Evolutionary conservation across 75 land plant species (phyloP).

Genomic region (Sequoia sempervirens): DNA sequence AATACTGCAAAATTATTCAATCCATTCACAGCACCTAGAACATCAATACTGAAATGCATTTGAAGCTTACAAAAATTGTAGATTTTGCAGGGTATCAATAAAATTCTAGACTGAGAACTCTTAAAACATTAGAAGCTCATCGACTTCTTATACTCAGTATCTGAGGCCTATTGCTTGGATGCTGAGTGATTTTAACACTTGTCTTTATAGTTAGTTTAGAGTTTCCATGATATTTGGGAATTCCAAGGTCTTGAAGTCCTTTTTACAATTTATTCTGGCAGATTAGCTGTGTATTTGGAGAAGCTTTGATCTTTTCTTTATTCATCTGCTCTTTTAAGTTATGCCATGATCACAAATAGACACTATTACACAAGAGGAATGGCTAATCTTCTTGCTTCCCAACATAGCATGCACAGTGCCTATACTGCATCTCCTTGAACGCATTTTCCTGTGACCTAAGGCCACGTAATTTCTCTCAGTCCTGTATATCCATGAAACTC

Average conservation of each 20-base stretch:
- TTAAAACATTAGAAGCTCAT: neutral
- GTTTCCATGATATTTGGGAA: neutral
- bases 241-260: neutral
- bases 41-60: neutral
- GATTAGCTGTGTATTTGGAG: neutral
- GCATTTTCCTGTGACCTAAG: neutral
- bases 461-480: neutral
- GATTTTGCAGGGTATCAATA: neutral
- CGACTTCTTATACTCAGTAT: neutral
- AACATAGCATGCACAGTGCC: neutral
- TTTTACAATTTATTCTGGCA: neutral
- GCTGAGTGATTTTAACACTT: neutral
- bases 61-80: neutral
- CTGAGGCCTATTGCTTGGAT: neutral
- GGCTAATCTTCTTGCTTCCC: neutral
- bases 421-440: neutral
- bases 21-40: neutral
- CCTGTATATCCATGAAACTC: neutral
- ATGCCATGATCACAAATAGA: neutral
- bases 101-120: neutral
- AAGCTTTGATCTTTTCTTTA: neutral
- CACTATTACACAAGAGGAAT: neutral
- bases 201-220: neutral
- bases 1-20: neutral
- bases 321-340: neutral